Base-by-base conservation (phyloP, 2,329 filamentous ascomycete genomes). In the Waltergamsia citrina region DNA sequence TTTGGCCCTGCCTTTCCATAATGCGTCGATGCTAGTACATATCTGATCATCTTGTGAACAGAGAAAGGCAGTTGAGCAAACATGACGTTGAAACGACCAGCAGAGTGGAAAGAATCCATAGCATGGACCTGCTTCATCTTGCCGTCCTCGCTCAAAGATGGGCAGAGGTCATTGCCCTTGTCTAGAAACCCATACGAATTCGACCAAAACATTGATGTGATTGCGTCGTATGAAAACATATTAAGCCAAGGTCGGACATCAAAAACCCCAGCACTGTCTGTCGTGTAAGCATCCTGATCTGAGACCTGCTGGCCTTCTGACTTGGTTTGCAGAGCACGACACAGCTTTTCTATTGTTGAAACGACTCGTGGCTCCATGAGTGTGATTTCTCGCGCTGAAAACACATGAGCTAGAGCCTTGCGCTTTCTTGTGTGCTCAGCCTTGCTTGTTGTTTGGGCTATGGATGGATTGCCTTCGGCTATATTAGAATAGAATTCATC, bases 401-500 rank as follows among this genome's bases (percentile, higher is more conserved):
- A 37, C 15, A 37, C 25, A 21, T 37, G 35, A 7, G 35, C 21
- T 16, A 37, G 15, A 21, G 16, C 25, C 17, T 21, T 27, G 12
- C 35, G 32, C 29, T 37, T 37, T 7, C 21, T 11, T 14, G 29
- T 33, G 20, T 37, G 35, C 18, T 26, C 35, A 4, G 30, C 35
- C 18, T 29, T 37, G 19, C 25, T 26, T 14, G 29, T 37, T 10
- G 30, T 26, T 17, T 37, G 29, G 7, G 35, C 29, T 16, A 37
- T 23, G 23, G 22, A 33, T 14, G 29, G 35, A 25, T 33, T 33
- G 7, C 23, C 29, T 2, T 25, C 29, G 18, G 35, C 29, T 7
- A 19, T 18, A 18, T 37, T 21, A 7, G 34, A 27, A 25, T 43
- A 46, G 26, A 41, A 44, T 11, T 34, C 31, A 28, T 38, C 43